These are phyloP conservation scores for Monilinia aucupariae DNA, from an alignment of 2,329 filamentous ascomycete species.

Conservation along the genomic window DNA sequence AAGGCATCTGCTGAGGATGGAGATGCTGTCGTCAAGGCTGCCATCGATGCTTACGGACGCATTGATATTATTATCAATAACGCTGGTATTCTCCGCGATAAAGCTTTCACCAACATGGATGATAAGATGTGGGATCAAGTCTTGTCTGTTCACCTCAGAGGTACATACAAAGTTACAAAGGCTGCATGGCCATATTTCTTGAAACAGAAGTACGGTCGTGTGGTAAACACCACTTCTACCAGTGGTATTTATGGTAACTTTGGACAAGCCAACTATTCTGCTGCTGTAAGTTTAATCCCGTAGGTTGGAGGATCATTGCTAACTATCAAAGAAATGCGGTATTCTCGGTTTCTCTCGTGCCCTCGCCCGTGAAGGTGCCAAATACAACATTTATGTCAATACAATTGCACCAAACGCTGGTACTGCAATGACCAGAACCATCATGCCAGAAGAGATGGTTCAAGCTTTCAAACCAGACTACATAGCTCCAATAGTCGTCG, in stretches of 20 bases:
- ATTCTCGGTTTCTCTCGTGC: slow-evolving; percentile 94
- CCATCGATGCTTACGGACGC: slow-evolving; percentile 88
- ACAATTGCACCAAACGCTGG: slow-evolving; percentile 97
- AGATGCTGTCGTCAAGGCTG: slow-evolving; percentile 82
- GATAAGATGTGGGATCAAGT: slow-evolving; percentile 91
- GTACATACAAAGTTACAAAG: slow-evolving; percentile 95
- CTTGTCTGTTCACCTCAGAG: slow-evolving; percentile 83
- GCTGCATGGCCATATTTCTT: slow-evolving; percentile 96
- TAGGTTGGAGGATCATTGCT: slow-evolving; percentile 24
- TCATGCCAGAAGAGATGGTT: slow-evolving; percentile 95
- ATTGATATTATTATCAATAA: slow-evolving; percentile 98
- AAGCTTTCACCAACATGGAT: slow-evolving; percentile 97
- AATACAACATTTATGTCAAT: slow-evolving; percentile 98
- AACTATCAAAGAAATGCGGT: slow-evolving; percentile 62
- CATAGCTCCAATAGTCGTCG: slow-evolving; percentile 85
- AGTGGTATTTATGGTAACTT: slow-evolving; percentile 99
- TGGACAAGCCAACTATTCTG: slow-evolving; percentile 95
- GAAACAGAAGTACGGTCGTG: slow-evolving; percentile 96
- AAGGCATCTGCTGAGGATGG: slow-evolving; percentile 93
- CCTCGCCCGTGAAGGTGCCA: slow-evolving; percentile 84
- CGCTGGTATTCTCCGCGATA: slow-evolving; percentile 93
- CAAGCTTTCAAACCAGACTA: slow-evolving; percentile 99
- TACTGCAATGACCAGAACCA: slow-evolving; percentile 87
- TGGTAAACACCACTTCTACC: slow-evolving; percentile 95
- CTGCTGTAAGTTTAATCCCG: slow-evolving; percentile 58